Evolutionary conservation across 495 filamentous ascomycete genomes (phyloP).

Genomic region (Zalerion maritima): DNA sequence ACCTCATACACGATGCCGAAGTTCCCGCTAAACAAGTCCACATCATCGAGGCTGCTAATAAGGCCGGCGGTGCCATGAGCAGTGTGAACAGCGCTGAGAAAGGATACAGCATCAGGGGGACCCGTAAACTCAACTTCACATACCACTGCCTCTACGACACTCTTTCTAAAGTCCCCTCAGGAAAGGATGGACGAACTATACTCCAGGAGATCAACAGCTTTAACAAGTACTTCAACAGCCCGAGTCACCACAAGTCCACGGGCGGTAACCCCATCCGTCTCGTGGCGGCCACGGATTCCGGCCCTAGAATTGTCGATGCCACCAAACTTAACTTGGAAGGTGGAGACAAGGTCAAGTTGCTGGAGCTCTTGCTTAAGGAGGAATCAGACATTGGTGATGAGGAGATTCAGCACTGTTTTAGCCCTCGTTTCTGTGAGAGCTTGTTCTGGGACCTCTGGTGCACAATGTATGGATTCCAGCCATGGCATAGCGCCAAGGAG

Average conservation of each 20-base stretch:
- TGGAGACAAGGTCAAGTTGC: conserved; percentile 18
- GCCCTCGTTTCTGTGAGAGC: conserved; percentile 20
- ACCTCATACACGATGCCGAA: conserved; percentile 29
- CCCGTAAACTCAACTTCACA: conserved; percentile 22
- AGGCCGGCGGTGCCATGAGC: conserved; percentile 20
- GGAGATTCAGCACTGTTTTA: conserved; percentile 23
- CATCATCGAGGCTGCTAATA: conserved; percentile 22
- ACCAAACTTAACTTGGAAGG: conserved; percentile 9
- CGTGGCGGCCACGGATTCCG: conserved; percentile 3
- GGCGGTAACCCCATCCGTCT: too few relatives aligned
- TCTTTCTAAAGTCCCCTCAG: conserved; percentile 21
- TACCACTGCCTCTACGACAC: conserved; percentile 23
- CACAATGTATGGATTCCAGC: conserved; percentile 29
- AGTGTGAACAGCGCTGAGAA: conserved; percentile 18
- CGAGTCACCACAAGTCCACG: too few relatives aligned
- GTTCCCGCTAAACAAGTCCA: conserved; percentile 25
- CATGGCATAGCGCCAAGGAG: conserved; percentile 26
- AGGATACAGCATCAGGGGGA: conserved; percentile 26
- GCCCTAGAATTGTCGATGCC: conserved; percentile 7
- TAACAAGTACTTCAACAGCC: too few relatives aligned
- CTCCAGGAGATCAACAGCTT: too few relatives aligned
- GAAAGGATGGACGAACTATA: too few relatives aligned
- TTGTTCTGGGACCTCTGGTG: conserved; percentile 26
- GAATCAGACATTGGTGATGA: conserved; percentile 19
- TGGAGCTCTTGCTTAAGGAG: conserved; percentile 16